Evolutionary conservation across 805 yeast species (phyloP), one percentile per base, ranked within the genome.

Genomic region (Barnettozyma wickerhamii): DNA sequence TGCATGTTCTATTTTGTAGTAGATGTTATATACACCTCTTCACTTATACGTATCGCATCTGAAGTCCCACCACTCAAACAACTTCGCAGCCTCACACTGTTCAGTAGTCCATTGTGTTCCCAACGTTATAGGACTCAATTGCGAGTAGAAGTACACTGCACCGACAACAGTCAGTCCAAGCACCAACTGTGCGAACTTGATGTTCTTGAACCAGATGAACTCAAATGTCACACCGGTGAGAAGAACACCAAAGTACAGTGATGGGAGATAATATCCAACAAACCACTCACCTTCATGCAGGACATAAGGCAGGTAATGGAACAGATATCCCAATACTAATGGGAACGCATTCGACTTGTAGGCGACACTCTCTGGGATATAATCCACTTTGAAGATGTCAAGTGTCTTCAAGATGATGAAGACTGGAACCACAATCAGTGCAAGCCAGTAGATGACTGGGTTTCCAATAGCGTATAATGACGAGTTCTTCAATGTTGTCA

Each of bases 381-480:
- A 21, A 37, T 55, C 58, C 24, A 49, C 45, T 13, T 52, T 57
- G 30, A 69, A 42, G 10, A 64, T 44, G 12, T 56, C 59, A 13
- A 64, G 29, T 4, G 24, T 9, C 23, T 48, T 38, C 28, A 49
- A 42, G 7, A 54, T 18, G 14, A 45, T 6, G 29, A 50, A 57
- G 6, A 53, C 51, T 9, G 62, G 39, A 7, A 75, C 46, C 15
- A 64, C 48, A 4, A 65, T 38, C 12, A 68, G 51, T 4, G 74
- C 69, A 4, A 71, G 43, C 60, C 74, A 74, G 64, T 82, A 82
- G 10, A 76, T 68, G 10, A 74, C 68, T 17, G 74, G 62, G 59
- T 85, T 87, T 6, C 95, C 95, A 13, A 82, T 51, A 20, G 75
- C 68, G 55, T 81, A 83, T 26, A 85, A 64, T 34, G 65, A 66